Evolutionary conservation across 2,329 filamentous ascomycete species (phyloP), one percentile per base, ranked within the genome.

Genomic region (Fusarium staphyleae): DNA sequence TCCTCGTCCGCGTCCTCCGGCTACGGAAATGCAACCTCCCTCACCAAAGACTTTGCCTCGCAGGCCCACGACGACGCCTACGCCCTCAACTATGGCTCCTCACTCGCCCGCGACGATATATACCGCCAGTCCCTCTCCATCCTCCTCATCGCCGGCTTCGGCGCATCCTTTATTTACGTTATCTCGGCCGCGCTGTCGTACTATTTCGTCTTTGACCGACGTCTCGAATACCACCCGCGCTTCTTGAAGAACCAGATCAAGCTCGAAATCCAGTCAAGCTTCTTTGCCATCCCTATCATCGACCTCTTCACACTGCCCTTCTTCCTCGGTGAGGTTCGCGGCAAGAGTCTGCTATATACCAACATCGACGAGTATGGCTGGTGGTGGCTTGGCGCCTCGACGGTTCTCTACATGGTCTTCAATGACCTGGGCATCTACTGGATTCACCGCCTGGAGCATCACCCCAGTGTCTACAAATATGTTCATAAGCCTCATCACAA

Each of bases 121-220:
- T 63, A 69, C 32, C 75, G 75, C 45, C 75, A 78, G 48, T 57
- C 62, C 62, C 63, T 69, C 43, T 76, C 75, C 1, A 69, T 77
- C 42, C 62, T 77, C 10, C 43, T 74, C 57, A 59, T 77, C 45
- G 75, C 74, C 16, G 71, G 74, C 56, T 46, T 76, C 26, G 75
- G 74, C 49, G 74, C 74, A 47, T 68, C 72, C 12, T 34, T 57
- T 32, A 63, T 72, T 26, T 92, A 91, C 78, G 89, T 88, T 69
- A 62, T 87, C 60, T 89, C 85, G 70, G 86, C 88, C 18, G 80
- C 84, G 30, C 75, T 90, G 12, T 91, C 88, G 28, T 93, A 92
- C 75, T 74, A 87, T 73, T 85, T 90, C 74, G 77, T 93, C 48
- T 80, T 78, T 55, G 77, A 80, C 65, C 70, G 73, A 13, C 74